Percentiles rank a stretch among this genome's conserved stretches.
phyloP scores from a whole-genome alignment of 352 stramenopile species.

The Globisporangium polare region DNA sequence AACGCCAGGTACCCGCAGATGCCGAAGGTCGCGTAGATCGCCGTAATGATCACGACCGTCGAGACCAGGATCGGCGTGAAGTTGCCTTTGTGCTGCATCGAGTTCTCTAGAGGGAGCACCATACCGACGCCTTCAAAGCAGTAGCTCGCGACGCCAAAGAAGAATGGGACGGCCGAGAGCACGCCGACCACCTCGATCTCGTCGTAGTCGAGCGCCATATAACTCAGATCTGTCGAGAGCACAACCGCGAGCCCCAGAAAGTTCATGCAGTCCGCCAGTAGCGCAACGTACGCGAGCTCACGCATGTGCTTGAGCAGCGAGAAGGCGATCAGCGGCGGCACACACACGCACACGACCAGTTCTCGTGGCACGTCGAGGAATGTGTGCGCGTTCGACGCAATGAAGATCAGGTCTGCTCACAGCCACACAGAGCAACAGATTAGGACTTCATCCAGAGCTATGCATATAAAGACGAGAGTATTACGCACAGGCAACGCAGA shows the following conservation, averaged over 20 bases:
- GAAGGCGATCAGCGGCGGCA: slow-evolving; percentile 67
- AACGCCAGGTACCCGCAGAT: slow-evolving; percentile 86
- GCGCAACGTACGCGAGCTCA: slow-evolving; percentile 81
- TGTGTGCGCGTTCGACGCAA: slow-evolving; percentile 81
- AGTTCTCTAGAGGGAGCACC: slow-evolving; percentile 86
- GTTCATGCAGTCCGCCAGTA: slow-evolving; percentile 88
- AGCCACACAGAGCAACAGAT: not conserved
- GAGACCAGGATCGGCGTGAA: slow-evolving; percentile 73
- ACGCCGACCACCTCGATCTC: slow-evolving; percentile 57
- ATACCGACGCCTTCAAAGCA: slow-evolving; percentile 90
- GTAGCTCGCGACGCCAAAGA: slow-evolving; percentile 88
- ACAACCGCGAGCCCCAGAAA: slow-evolving; percentile 82
- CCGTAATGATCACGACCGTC: slow-evolving; percentile 79
- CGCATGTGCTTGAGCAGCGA: slow-evolving; percentile 88
- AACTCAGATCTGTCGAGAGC: slow-evolving; percentile 75
- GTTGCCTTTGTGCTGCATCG: slow-evolving; percentile 66
- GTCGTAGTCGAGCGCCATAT: slow-evolving; percentile 53
- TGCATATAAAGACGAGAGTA: not conserved
- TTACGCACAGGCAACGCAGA: slow-evolving; percentile 83
- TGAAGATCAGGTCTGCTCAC: slow-evolving; percentile 86
- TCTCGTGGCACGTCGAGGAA: slow-evolving; percentile 59
- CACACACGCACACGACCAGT: slow-evolving; percentile 49
- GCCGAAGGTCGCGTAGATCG: slow-evolving; percentile 87
- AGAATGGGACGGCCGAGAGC: slow-evolving; percentile 72
- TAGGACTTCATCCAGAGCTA: not conserved